phyloP scores from a whole-genome alignment of 352 stramenopile genomes.

The Pythium vanterpoolii region DNA sequence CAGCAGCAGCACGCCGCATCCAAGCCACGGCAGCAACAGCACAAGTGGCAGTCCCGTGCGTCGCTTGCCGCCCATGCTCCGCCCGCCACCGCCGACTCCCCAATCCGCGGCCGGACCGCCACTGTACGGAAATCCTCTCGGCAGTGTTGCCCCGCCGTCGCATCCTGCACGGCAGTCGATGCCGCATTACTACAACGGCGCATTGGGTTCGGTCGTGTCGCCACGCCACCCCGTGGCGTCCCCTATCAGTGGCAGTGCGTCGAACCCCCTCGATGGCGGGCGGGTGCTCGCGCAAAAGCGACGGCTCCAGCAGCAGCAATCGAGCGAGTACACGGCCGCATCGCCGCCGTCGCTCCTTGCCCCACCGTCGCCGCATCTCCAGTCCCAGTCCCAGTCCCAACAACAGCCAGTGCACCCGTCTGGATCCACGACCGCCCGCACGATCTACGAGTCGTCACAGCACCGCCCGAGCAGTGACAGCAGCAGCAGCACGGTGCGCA shows the following conservation, averaged over 20 bases:
- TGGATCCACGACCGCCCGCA: background rate
- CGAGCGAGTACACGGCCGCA: background rate
- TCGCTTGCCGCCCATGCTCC: constrained; percentile 38
- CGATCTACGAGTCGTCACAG: constrained; percentile 14
- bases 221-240: background rate
- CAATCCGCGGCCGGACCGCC: background rate
- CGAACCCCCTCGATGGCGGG: background rate
- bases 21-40: constrained; percentile 15
- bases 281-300: constrained; percentile 15
- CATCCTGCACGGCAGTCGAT: constrained; percentile 8
- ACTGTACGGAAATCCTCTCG: background rate
- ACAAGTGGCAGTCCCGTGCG: constrained; percentile 33
- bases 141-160: no score
- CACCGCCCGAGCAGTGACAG: constrained; percentile 22
- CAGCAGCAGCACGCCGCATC: constrained; percentile 1
- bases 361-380: background rate
- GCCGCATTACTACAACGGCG: background rate
- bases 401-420: background rate
- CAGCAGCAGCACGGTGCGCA: constrained; percentile 18
- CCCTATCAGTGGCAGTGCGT: background rate
- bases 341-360: background rate
- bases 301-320: background rate
- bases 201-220: constrained; percentile 1
- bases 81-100: constrained; percentile 6
- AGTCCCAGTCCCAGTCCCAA: background rate